A percentile compares a stretch with the other conserved stretches of the same genome.
phyloP scores from a whole-genome alignment of 331 rosid species.

The Malus hybrid region DNA sequence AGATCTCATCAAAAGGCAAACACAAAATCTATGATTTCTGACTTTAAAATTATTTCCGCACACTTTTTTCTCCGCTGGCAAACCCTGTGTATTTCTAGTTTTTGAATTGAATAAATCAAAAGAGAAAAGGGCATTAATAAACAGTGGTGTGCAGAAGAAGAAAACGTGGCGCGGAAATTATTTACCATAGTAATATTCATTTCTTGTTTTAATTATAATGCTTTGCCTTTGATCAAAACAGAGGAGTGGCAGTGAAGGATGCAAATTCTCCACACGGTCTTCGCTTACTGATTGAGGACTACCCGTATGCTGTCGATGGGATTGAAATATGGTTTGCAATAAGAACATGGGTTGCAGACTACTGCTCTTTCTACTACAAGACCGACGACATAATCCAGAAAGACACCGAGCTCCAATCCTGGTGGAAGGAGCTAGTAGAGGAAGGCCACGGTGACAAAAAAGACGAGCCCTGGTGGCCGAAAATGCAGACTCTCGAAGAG shows the following conservation, averaged over 20 bases:
- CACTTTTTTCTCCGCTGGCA: too few relatives aligned
- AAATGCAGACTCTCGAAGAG: slow-evolving; percentile 52
- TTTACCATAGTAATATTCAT: neutral
- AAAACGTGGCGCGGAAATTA: too few relatives aligned
- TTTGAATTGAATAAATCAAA: too few relatives aligned
- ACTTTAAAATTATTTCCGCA: neutral
- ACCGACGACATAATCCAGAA: slow-evolving; percentile 33
- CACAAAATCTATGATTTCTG: neutral
- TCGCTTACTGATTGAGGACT: slow-evolving; percentile 55
- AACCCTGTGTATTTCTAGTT: too few relatives aligned
- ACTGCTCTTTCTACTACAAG: slow-evolving; percentile 62
- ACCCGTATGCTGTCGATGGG: slow-evolving; percentile 87
- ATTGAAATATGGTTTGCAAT: slow-evolving; percentile 82
- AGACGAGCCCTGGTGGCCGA: slow-evolving; percentile 85
- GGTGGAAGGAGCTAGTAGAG: slow-evolving; percentile 85
- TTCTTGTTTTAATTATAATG: neutral
- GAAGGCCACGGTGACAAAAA: slow-evolving; percentile 82
- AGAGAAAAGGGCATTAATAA: too few relatives aligned
- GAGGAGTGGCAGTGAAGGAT: slow-evolving; percentile 78
- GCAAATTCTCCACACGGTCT: slow-evolving; percentile 45
- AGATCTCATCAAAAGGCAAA: slow-evolving; percentile 72
- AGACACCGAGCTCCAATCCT: slow-evolving; percentile 63
- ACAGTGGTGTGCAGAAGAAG: too few relatives aligned
- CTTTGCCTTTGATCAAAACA: slow-evolving; percentile 17
- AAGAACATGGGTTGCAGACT: slow-evolving; percentile 66